Conservation (phyloP, 1,139 yeast genomes). For the Suhomyces kunorum region DNA sequence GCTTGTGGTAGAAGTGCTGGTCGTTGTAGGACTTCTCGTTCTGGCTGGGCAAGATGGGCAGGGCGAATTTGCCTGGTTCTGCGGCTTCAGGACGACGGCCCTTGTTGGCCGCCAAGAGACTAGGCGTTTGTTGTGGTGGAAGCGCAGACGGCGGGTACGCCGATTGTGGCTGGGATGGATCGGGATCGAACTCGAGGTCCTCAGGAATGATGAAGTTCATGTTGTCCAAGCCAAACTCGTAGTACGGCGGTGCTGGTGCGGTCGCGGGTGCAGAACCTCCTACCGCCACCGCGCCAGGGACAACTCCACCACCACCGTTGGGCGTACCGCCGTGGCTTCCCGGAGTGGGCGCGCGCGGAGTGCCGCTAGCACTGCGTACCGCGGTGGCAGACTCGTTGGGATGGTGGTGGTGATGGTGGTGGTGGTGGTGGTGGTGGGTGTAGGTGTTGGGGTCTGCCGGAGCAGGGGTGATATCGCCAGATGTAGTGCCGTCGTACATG, state of each 20-base stretch:
- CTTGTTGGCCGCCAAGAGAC: slow-evolving; percentile 27
- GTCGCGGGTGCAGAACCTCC: slow-evolving; percentile 9
- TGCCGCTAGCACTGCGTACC: slow-evolving; percentile 15
- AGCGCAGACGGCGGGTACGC: slow-evolving; percentile 39
- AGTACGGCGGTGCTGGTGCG: slow-evolving; percentile 14
- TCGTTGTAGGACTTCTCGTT: slow-evolving; percentile 46
- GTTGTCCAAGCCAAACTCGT: slow-evolving; percentile 31
- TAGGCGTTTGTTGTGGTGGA: slow-evolving; percentile 31
- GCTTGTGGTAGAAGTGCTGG: slow-evolving; percentile 45
- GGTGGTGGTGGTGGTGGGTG: slow-evolving; percentile 16
- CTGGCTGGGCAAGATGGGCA: slow-evolving; percentile 49
- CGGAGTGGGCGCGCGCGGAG: slow-evolving; percentile 8
- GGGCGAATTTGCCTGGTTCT: slow-evolving; percentile 25
- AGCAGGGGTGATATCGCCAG: slow-evolving; percentile 5
- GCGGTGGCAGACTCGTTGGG: slow-evolving; percentile 13
- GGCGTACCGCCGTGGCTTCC: slow-evolving; percentile 1
- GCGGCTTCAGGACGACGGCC: slow-evolving; percentile 11
- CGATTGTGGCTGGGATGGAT: slow-evolving; percentile 23
- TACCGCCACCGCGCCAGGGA: too few relatives aligned
- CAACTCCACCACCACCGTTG: too few relatives aligned
- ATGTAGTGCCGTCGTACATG: slow-evolving; percentile 18
- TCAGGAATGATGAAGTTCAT: slow-evolving; percentile 33
- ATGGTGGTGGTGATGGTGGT: slow-evolving; percentile 17
- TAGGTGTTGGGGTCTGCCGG: slow-evolving; percentile 11
- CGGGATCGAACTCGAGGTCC: slow-evolving; percentile 24